Evolutionary conservation across 2,329 filamentous ascomycete species (phyloP).

Genomic region (Aspergillus sergii): DNA sequence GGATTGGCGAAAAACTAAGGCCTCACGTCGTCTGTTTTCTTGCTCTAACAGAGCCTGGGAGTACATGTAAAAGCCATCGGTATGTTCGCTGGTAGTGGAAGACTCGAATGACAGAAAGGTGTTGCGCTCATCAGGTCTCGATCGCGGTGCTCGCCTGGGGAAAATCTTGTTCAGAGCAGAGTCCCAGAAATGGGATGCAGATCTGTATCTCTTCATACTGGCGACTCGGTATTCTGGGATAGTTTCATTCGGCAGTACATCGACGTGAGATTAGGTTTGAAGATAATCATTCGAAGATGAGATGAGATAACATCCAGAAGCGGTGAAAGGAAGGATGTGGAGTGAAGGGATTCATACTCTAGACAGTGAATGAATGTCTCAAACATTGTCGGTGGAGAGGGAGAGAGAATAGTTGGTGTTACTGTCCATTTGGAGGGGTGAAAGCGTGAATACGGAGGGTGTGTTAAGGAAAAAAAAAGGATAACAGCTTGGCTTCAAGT

Average conservation of each 20-base stretch:
- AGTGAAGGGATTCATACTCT: not conserved
- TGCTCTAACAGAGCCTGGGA: slow-evolving; percentile 21
- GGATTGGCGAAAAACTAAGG: slow-evolving; percentile 12
- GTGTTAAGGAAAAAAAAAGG: not conserved
- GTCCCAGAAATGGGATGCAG: slow-evolving; percentile 21
- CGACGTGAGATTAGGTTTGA: not conserved
- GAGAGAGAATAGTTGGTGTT: not conserved
- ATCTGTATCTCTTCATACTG: slow-evolving; percentile 17
- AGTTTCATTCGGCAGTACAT: not conserved
- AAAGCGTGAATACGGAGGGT: not conserved
- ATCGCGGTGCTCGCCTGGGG: slow-evolving; percentile 13
- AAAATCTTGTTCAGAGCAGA: slow-evolving; percentile 20
- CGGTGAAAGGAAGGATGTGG: not conserved
- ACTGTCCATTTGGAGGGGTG: not conserved
- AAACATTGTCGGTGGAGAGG: not conserved
- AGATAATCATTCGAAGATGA: not conserved
- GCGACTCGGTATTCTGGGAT: not conserved
- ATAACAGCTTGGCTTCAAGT: not conserved
- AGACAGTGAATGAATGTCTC: not conserved
- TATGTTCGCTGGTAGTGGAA: slow-evolving; percentile 17
- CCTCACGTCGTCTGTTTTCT: slow-evolving; percentile 9
- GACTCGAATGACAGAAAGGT: slow-evolving; percentile 6
- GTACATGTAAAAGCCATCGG: slow-evolving; percentile 28
- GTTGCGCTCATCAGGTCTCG: slow-evolving; percentile 5
- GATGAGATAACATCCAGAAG: not conserved